Evolutionary conservation across 345 rosid species (phyloP).

Genomic region (Reutealis trisperma): DNA sequence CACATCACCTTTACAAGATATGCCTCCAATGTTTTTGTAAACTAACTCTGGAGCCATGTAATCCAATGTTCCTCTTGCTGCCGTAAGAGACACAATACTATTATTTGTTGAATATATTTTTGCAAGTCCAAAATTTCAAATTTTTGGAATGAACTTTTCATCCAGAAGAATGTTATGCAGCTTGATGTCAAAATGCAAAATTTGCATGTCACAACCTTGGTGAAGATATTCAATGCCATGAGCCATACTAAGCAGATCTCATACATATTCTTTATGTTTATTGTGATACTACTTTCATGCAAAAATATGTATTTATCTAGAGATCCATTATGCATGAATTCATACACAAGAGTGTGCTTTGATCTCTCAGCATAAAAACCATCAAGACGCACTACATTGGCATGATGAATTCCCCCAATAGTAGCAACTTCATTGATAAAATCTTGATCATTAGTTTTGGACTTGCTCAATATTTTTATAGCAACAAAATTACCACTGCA

Average conservation of each 20-base stretch:
- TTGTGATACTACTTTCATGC: neutral
- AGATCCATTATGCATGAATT: conserved; percentile 12
- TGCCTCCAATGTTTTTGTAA: no score
- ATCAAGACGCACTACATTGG: no score
- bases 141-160: neutral
- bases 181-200: conserved; percentile 13
- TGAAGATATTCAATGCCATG: conserved; percentile 8
- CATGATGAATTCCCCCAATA: no score
- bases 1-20: no score
- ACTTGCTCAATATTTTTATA: no score
- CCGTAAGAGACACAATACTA: neutral
- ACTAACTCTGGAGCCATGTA: conserved; percentile 1
- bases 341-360: neutral
- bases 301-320: neutral
- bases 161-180: neutral
- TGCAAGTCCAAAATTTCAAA: conserved; percentile 2
- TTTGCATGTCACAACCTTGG: neutral
- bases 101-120: neutral
- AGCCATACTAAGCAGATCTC: neutral
- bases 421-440: no score
- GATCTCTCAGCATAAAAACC: neutral
- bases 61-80: neutral
- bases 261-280: neutral
- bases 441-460: no score
- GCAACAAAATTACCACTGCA: no score